phyloP scores from a whole-genome alignment of 768 basidiomycete genomes.

The Tylopilus rubrobrunneus region DNA sequence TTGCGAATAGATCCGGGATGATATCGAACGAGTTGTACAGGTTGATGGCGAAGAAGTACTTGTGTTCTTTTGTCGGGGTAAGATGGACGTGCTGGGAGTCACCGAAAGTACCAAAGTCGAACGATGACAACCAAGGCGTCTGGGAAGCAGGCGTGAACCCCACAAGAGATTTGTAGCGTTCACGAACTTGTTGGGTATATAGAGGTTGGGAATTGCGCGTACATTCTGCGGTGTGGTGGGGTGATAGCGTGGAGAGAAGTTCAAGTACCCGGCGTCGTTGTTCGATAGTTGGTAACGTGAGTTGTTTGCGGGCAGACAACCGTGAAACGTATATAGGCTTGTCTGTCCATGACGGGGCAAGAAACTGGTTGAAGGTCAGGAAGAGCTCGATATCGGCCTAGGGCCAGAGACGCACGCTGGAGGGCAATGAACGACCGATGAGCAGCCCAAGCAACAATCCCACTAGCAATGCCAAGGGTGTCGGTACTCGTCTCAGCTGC shows the following conservation, averaged over 20 bases:
- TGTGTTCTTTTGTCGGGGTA: slow-evolving; percentile 65
- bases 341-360: slow-evolving; percentile 49
- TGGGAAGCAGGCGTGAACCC: slow-evolving; percentile 65
- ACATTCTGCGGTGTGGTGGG: slow-evolving; percentile 93
- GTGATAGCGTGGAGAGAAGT: slow-evolving; percentile 79
- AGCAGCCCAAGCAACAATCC: slow-evolving; percentile 62
- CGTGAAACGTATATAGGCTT: slow-evolving; percentile 45
- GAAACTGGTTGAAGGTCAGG: slow-evolving; percentile 17
- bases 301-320: slow-evolving; percentile 55
- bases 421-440: slow-evolving; percentile 47
- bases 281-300: slow-evolving; percentile 73
- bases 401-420: slow-evolving; percentile 23
- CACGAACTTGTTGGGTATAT: slow-evolving; percentile 79
- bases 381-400: background rate
- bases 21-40: slow-evolving; percentile 99
- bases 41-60: slow-evolving; percentile 99
- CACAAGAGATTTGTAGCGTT: slow-evolving; percentile 80
- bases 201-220: slow-evolving; percentile 79
- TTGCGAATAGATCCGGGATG: slow-evolving; percentile 95
- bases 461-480: slow-evolving; percentile 52
- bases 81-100: slow-evolving; percentile 37
- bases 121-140: slow-evolving; percentile 56
- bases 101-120: slow-evolving; percentile 45
- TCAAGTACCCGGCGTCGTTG: slow-evolving; percentile 86
- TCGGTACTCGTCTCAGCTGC: slow-evolving; percentile 46